Conservation (phyloP, 2,329 filamentous ascomycete genomes). For the Myriosclerotinia scirpicola region DNA sequence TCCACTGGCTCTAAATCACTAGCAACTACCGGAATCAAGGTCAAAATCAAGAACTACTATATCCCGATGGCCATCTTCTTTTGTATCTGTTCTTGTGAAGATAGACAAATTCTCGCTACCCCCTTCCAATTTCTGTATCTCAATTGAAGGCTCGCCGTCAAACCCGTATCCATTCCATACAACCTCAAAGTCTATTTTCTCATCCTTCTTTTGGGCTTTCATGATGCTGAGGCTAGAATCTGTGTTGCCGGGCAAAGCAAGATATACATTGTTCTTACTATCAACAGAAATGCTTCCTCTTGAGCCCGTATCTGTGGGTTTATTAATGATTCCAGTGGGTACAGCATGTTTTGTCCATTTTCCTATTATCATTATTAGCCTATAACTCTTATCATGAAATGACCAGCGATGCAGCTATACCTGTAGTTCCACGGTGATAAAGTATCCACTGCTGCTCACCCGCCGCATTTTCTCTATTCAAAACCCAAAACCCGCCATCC, state of each 20-base stretch:
- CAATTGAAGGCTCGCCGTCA: conserved; percentile 35
- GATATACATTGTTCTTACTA: conserved; percentile 27
- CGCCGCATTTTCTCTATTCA: conserved; percentile 31
- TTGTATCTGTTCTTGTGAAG: conserved; percentile 30
- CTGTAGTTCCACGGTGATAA: conserved; percentile 29
- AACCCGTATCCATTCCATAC: conserved; percentile 33
- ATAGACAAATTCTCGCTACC: conserved; percentile 31
- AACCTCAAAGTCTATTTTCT: conserved; percentile 22
- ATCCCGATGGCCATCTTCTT: conserved; percentile 19
- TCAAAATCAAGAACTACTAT: conserved; percentile 34
- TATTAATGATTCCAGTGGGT: conserved; percentile 15
- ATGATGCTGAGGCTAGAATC: conserved; percentile 33
- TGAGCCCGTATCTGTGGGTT: conserved; percentile 31
- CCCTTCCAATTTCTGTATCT: conserved; percentile 31
- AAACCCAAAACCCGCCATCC: conserved; percentile 32
- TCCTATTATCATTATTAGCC: conserved; percentile 27
- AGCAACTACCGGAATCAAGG: not conserved
- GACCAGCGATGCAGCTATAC: conserved; percentile 17
- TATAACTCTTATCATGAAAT: not conserved
- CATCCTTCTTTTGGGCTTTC: conserved; percentile 21
- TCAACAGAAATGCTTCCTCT: conserved; percentile 33
- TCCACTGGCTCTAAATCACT: not conserved
- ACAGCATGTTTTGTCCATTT: conserved; percentile 30
- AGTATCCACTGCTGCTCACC: conserved; percentile 32
- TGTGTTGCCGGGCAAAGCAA: conserved; percentile 34